Evolutionary conservation across 2,329 filamentous ascomycete genomes (phyloP).

Genomic region (Zelopaecilomyces penicillatus): DNA sequence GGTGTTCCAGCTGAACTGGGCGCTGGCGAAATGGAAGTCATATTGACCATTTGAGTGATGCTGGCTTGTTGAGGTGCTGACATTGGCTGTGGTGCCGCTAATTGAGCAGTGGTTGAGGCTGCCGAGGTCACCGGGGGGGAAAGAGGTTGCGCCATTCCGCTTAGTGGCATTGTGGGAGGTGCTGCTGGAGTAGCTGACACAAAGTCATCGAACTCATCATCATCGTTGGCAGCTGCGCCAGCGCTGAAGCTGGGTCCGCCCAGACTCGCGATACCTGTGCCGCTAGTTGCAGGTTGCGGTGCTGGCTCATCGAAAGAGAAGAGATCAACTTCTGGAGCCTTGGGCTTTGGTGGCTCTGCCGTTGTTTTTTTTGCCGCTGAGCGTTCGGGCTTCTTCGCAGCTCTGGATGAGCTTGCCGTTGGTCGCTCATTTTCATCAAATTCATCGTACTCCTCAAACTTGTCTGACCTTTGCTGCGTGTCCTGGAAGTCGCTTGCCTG

Average conservation of each 20-base stretch:
- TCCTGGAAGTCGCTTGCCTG: constrained; percentile 65
- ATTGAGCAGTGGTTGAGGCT: constrained; percentile 53
- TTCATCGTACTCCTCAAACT: constrained; percentile 96
- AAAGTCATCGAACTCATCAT: constrained; percentile 97
- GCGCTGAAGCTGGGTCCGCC: constrained; percentile 15
- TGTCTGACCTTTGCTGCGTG: constrained; percentile 52
- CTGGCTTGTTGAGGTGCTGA: constrained; percentile 75
- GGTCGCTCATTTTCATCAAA: constrained; percentile 65
- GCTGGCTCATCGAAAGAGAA: constrained; percentile 82
- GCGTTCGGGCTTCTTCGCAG: constrained; percentile 23
- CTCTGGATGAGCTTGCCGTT: constrained; percentile 39
- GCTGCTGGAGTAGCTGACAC: constrained; percentile 68
- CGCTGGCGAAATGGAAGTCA: constrained; percentile 73
- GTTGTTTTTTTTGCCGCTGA: constrained; percentile 31
- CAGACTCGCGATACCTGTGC: constrained; percentile 40
- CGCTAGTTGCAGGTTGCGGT: constrained; percentile 36
- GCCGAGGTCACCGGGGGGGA: constrained; percentile 41
- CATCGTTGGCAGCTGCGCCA: constrained; percentile 42
- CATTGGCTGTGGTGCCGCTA: constrained; percentile 75
- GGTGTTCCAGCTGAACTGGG: constrained; percentile 47
- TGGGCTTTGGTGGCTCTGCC: constrained; percentile 67
- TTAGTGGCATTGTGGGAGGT: constrained; percentile 34
- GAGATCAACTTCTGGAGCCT: constrained; percentile 83
- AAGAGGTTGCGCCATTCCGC: constrained; percentile 30
- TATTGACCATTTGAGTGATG: constrained; percentile 68